Percentiles rank a stretch among this genome's conserved stretches.
Evolutionary conservation across 495 filamentous ascomycete species (phyloP).

Genomic region (Margaritispora aquatica): DNA sequence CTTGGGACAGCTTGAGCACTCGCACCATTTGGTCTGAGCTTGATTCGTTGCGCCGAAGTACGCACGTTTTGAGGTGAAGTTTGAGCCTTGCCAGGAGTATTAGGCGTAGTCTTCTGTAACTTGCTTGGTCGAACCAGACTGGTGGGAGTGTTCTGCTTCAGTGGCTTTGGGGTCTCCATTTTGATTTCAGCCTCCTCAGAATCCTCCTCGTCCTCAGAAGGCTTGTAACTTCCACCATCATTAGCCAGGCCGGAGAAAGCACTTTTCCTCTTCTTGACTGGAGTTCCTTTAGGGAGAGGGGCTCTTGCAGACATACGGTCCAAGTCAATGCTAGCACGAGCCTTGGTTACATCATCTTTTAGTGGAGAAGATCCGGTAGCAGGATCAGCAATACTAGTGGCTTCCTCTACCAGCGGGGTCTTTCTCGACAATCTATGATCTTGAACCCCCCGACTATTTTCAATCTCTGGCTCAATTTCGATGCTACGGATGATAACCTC

Average conservation of each 20-base stretch:
- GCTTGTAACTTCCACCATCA: slow-evolving; percentile 13
- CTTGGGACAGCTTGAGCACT: not conserved
- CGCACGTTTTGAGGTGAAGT: not conserved
- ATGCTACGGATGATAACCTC: not conserved
- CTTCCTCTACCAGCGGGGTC: not conserved
- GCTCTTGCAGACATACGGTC: not conserved
- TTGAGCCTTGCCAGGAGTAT: not conserved
- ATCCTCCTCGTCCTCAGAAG: slow-evolving; percentile 2
- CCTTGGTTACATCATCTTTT: not conserved
- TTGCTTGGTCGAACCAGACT: slow-evolving; percentile 8
- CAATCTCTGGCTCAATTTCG: not conserved
- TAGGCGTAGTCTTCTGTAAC: slow-evolving; percentile 5
- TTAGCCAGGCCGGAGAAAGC: slow-evolving; percentile 6
- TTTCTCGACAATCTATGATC: not conserved
- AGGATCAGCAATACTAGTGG: not conserved
- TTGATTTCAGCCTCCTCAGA: not conserved
- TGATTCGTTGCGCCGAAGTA: not conserved
- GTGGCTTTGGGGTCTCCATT: not conserved
- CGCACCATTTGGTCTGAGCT: not conserved
- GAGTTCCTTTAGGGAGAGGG: not conserved
- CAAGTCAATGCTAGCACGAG: not conserved
- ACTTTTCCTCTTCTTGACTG: slow-evolving; percentile 8
- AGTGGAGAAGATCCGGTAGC: not conserved
- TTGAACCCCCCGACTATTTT: not conserved
- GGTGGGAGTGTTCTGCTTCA: not conserved